A percentile compares a stretch with the other conserved stretches of the same genome.
Evolutionary conservation across 805 yeast species (phyloP).

Genomic region (Scheffersomyces coipomensis): DNA sequence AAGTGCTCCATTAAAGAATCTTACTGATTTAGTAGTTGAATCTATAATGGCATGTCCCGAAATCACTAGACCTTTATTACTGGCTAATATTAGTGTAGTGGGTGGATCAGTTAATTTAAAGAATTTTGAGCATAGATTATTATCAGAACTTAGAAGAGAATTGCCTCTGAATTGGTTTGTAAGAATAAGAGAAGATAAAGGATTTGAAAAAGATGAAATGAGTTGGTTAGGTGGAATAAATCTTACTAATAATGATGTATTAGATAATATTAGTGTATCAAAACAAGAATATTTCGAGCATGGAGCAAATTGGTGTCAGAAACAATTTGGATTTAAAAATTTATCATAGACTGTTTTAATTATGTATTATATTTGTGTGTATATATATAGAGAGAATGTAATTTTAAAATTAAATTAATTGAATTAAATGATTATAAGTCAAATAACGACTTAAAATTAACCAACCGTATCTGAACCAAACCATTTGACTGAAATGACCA

Average conservation of each 20-base stretch:
- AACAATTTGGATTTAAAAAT: constrained; percentile 46
- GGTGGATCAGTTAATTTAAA: constrained; percentile 82
- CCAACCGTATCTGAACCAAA: constrained; percentile 95
- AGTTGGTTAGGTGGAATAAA: constrained; percentile 39
- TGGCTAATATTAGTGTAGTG: constrained; percentile 72
- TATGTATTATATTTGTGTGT: background rate
- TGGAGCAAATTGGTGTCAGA: constrained; percentile 62
- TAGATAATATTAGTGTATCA: constrained; percentile 58
- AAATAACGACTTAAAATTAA: constrained; percentile 72
- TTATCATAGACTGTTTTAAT: constrained; percentile 4
- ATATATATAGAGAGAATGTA: background rate
- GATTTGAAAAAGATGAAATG: constrained; percentile 19
- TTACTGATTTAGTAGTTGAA: constrained; percentile 77
- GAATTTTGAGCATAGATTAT: constrained; percentile 63
- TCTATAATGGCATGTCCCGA: constrained; percentile 71
- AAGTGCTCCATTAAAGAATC: constrained; percentile 56
- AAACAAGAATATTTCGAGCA: constrained; percentile 83
- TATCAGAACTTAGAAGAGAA: constrained; percentile 60
- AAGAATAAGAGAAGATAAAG: constrained; percentile 29
- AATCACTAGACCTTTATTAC: constrained; percentile 67
- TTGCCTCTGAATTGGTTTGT: constrained; percentile 73
- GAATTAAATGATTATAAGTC: constrained; percentile 66
- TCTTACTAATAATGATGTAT: constrained; percentile 38
- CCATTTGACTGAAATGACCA: constrained; percentile 88
- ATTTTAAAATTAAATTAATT: constrained; percentile 6